These are phyloP conservation scores for Amanita pseudoporphyria DNA, from an alignment of 768 basidiomycete species.

Conservation along the genomic window DNA sequence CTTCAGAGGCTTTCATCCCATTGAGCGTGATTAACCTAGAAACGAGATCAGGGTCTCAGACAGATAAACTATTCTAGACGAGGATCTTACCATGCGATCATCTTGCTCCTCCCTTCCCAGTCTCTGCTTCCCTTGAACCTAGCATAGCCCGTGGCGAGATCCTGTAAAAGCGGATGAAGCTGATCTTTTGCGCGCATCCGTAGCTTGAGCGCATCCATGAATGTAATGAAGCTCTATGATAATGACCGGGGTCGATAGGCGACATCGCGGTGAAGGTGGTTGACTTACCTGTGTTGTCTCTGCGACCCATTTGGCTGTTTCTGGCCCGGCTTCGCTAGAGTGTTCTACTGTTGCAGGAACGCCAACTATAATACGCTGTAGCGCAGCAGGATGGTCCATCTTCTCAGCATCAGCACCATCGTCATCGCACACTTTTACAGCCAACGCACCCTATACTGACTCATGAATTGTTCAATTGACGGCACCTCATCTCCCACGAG, in stretches of 20 bases:
- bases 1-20: slow-evolving; percentile 94
- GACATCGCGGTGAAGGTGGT: not conserved
- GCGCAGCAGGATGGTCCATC: slow-evolving; percentile 92
- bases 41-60: too few relatives aligned
- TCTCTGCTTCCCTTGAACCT: slow-evolving; percentile 92
- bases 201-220: slow-evolving; percentile 95
- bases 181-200: slow-evolving; percentile 93
- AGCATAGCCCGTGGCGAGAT: slow-evolving; percentile 91
- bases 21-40: slow-evolving; percentile 91
- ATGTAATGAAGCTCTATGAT: slow-evolving; percentile 87
- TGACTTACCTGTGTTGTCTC: slow-evolving; percentile 83
- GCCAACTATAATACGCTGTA: slow-evolving; percentile 57
- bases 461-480: slow-evolving; percentile 87
- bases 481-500: slow-evolving; percentile 86
- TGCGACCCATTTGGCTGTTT: slow-evolving; percentile 95
- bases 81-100: slow-evolving; percentile 72
- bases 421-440: too few relatives aligned
- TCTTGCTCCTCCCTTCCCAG: slow-evolving; percentile 92
- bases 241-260: too few relatives aligned
- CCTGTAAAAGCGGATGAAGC: slow-evolving; percentile 88
- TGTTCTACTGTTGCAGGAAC: slow-evolving; percentile 97
- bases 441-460: slow-evolving; percentile 69
- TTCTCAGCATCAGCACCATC: slow-evolving; percentile 20
- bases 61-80: not conserved
- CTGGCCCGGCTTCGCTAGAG: slow-evolving; percentile 83